Conservation (phyloP, 805 yeast genomes). For the Schwanniomyces yamadae region DNA sequence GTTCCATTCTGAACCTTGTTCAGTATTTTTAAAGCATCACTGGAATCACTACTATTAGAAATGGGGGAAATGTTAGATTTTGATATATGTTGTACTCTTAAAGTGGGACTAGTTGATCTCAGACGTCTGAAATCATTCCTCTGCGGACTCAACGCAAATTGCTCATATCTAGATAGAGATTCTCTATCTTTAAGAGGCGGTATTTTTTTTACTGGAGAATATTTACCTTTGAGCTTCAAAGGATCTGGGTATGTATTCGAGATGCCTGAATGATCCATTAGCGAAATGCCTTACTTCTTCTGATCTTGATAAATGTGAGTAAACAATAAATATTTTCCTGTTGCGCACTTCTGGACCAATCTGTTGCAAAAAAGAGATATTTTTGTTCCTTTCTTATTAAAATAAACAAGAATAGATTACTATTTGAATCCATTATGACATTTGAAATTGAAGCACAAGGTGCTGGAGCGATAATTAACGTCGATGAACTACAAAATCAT, state of each 20-base stretch:
- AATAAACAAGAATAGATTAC: not conserved
- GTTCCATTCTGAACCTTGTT: constrained; percentile 1
- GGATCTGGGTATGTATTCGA: constrained; percentile 5
- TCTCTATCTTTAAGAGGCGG: constrained; percentile 4
- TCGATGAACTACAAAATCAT: constrained; percentile 13
- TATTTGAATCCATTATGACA: constrained; percentile 4
- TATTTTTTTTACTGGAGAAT: constrained; percentile 9
- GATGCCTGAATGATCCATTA: too few species aligned
- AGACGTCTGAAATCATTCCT: not conserved
- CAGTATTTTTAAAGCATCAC: not conserved
- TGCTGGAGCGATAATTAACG: constrained; percentile 5
- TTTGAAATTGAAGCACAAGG: constrained; percentile 8
- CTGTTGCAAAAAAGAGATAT: constrained; percentile 3
- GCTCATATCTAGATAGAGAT: constrained; percentile 4
- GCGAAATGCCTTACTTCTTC: too few species aligned
- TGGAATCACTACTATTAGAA: not conserved
- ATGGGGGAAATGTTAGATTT: not conserved
- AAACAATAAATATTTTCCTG: not conserved
- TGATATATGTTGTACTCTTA: not conserved
- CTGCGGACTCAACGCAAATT: constrained; percentile 7
- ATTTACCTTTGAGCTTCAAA: constrained; percentile 7
- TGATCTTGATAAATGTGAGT: not conserved
- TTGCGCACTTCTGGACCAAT: not conserved
- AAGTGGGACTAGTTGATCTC: constrained; percentile 1
- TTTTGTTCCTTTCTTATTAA: not conserved